phyloP scores from a whole-genome alignment of 2,329 filamentous ascomycete genomes.

The Sordariomycetes sp. region DNA sequence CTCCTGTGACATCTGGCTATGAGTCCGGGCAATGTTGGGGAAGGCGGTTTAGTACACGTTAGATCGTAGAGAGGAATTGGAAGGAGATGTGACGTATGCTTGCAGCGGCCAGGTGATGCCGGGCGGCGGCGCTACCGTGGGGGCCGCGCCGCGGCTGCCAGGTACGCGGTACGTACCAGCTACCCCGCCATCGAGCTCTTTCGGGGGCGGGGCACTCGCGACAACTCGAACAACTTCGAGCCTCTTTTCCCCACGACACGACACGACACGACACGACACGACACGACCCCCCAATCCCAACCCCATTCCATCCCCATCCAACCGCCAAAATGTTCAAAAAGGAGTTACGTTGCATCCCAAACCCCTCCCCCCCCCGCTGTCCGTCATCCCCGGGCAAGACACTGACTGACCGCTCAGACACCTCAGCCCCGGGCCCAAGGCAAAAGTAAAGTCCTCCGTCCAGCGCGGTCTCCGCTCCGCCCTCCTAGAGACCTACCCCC shows the following conservation, averaged over 20 bases:
- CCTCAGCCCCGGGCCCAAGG: constrained; percentile 66
- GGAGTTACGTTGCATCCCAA: constrained; percentile 50
- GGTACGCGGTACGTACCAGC: not conserved
- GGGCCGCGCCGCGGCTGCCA: not conserved
- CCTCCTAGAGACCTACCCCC: constrained; percentile 73
- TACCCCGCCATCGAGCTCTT: not conserved
- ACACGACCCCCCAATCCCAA: not conserved
- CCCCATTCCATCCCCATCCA: not conserved
- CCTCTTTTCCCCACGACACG: not conserved
- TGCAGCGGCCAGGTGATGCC: no score
- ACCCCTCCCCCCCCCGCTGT: no score
- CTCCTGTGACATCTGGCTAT: no score
- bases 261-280: not conserved
- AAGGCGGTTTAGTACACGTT: no score
- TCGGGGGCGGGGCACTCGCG: not conserved
- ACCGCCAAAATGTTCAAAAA: constrained; percentile 72
- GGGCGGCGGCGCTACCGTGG: no score
- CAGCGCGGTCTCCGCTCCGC: constrained; percentile 77
- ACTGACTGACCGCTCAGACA: constrained; percentile 14
- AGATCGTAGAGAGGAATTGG: no score
- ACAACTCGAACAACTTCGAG: not conserved
- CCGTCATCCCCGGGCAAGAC: not conserved
- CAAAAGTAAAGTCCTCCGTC: constrained; percentile 94
- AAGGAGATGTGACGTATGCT: no score
- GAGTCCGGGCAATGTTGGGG: no score